phyloP scores from a whole-genome alignment of 306 rosid genomes.

The Purshia tridentata region DNA sequence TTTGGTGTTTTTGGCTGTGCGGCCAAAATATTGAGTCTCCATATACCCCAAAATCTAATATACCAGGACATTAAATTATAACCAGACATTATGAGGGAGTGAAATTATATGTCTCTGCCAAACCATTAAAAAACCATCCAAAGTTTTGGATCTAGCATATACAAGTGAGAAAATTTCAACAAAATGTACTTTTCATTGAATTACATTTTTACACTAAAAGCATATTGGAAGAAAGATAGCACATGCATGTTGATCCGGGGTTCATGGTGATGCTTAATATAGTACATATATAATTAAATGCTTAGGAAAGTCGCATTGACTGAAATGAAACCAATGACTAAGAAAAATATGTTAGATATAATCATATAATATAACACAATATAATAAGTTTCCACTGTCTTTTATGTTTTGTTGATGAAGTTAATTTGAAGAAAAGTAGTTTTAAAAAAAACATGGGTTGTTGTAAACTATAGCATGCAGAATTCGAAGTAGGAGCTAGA shows the following conservation, averaged over 20 bases:
- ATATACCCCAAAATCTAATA: not conserved
- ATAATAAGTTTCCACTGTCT: not conserved
- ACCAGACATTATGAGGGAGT: not conserved
- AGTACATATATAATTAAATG: not conserved
- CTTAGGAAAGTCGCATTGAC: not conserved
- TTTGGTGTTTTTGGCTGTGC: slow-evolving; percentile 1
- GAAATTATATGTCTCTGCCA: not conserved
- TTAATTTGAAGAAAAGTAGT: not conserved
- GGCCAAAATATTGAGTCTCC: slow-evolving; percentile 1
- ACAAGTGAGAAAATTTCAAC: not conserved
- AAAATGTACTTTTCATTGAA: not conserved
- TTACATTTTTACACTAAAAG: not conserved
- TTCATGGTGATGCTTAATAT: not conserved
- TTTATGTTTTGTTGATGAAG: not conserved
- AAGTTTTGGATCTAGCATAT: not conserved
- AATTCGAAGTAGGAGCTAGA: not conserved
- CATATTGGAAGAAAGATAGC: slow-evolving; percentile 1
- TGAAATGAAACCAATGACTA: not conserved
- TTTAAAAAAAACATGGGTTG: not conserved
- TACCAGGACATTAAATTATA: not conserved
- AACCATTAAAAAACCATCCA: not conserved
- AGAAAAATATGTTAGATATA: too few relatives aligned
- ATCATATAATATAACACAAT: too few relatives aligned
- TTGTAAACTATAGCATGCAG: not conserved
- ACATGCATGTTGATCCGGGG: not conserved